A percentile compares a stretch with the other conserved stretches of the same genome.
Evolutionary conservation across 306 rosid species (phyloP).

Genomic region (Dryas octopetala): DNA sequence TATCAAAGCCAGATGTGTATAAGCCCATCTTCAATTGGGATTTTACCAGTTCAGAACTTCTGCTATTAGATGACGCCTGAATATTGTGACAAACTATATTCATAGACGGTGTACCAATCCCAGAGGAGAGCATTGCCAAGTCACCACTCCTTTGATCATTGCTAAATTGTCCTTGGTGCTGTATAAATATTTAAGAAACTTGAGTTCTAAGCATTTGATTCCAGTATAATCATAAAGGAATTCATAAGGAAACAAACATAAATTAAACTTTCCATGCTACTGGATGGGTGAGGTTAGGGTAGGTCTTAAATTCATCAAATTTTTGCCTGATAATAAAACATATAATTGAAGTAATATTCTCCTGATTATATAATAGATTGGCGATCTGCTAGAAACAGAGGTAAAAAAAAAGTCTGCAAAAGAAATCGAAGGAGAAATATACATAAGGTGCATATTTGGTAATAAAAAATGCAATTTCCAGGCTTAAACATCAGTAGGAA

Average conservation of each 20-base stretch:
- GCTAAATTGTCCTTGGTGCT: slow-evolving; percentile 1
- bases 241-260: neutral
- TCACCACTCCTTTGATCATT: neutral
- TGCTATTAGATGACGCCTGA: neutral
- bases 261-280: neutral
- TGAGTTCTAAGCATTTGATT: neutral
- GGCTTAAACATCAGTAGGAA: no score
- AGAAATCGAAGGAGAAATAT: no score
- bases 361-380: neutral
- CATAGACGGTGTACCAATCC: neutral
- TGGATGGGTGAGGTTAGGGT: neutral
- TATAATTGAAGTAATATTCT: neutral
- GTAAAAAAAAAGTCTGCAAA: neutral
- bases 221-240: neutral
- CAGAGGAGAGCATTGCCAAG: neutral
- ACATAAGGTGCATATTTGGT: no score
- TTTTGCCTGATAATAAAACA: neutral
- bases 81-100: neutral
- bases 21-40: neutral
- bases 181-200: neutral
- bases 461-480: no score
- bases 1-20: neutral
- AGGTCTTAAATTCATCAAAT: neutral
- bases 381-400: neutral
- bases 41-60: neutral